Evolutionary conservation across 768 basidiomycete genomes (phyloP).

Genomic region (Lactifluus rugatus): DNA sequence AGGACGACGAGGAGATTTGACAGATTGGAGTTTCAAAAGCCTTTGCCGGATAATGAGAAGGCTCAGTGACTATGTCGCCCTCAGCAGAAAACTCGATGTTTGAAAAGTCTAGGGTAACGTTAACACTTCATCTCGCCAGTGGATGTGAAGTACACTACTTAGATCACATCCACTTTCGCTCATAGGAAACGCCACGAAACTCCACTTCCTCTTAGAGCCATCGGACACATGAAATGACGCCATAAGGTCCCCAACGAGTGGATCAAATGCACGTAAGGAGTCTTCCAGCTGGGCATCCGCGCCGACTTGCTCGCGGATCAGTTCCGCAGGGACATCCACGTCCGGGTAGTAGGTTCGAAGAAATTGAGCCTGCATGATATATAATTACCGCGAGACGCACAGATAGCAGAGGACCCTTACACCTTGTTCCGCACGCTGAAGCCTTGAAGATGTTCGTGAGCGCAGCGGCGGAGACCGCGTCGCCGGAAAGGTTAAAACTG

Average conservation of each 20-base stretch:
- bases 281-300: slow-evolving; percentile 33
- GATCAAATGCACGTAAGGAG: slow-evolving; percentile 42
- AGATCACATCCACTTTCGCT: slow-evolving; percentile 50
- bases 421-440: slow-evolving; percentile 55
- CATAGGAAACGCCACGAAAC: slow-evolving; percentile 49
- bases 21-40: slow-evolving; percentile 59
- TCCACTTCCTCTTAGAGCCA: slow-evolving; percentile 20
- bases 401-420: slow-evolving; percentile 31
- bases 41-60: slow-evolving; percentile 33
- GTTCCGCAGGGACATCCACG: slow-evolving; percentile 58
- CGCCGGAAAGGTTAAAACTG: slow-evolving; percentile 46
- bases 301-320: slow-evolving; percentile 48
- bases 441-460: slow-evolving; percentile 27
- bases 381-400: background rate
- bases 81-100: slow-evolving; percentile 27
- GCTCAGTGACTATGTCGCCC: slow-evolving; percentile 29
- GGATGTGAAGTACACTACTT: slow-evolving; percentile 36
- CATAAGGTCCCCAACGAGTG: slow-evolving; percentile 45
- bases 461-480: slow-evolving; percentile 35
- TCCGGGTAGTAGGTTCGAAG: slow-evolving; percentile 64
- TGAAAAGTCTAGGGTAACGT: slow-evolving; percentile 38
- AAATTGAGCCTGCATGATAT: slow-evolving; percentile 50
- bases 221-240: slow-evolving; percentile 30
- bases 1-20: slow-evolving; percentile 35
- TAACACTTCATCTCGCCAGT: background rate